A percentile compares a stretch with the other conserved stretches of the same genome.
Evolutionary conservation across 345 rosid genomes (phyloP).

Genomic region (Eucalyptus caleyi): DNA sequence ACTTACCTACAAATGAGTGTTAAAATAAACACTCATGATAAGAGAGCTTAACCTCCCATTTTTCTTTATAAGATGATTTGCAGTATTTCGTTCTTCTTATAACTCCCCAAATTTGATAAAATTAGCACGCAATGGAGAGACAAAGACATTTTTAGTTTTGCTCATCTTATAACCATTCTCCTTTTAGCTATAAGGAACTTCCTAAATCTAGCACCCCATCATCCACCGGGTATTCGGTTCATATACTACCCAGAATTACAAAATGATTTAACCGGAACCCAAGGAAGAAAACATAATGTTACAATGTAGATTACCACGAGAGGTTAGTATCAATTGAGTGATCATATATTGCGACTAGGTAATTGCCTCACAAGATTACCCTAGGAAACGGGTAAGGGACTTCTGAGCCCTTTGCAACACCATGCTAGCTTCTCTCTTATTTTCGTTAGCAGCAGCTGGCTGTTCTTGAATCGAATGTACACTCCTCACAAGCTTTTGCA

Average conservation of each 20-base stretch:
- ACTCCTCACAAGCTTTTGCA: conserved; percentile 60
- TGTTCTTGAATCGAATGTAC: conserved; percentile 36
- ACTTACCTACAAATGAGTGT: too few species aligned
- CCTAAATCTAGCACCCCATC: too few species aligned
- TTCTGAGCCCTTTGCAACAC: conserved; percentile 26
- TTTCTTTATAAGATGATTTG: neutral
- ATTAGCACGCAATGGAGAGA: too few species aligned
- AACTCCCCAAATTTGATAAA: neutral
- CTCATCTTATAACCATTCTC: too few species aligned
- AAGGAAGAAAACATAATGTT: neutral
- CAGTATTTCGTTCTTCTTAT: accelerated
- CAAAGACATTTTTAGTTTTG: too few species aligned
- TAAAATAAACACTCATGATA: too few species aligned
- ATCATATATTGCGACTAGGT: conserved; percentile 2
- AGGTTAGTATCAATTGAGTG: too few species aligned
- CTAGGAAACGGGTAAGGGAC: conserved; percentile 44
- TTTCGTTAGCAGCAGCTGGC: conserved; percentile 7
- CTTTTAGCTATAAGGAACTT: too few species aligned
- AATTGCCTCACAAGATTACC: conserved; percentile 34
- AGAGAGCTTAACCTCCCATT: neutral
- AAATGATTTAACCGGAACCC: neutral
- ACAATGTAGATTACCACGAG: neutral
- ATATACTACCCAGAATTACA: neutral
- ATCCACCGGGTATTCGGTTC: neutral
- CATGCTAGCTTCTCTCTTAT: conserved; percentile 15